Evolutionary conservation across 305 asterid genomes (phyloP), one percentile per base, ranked within the genome.

Genomic region (Fraxinus albicans): DNA sequence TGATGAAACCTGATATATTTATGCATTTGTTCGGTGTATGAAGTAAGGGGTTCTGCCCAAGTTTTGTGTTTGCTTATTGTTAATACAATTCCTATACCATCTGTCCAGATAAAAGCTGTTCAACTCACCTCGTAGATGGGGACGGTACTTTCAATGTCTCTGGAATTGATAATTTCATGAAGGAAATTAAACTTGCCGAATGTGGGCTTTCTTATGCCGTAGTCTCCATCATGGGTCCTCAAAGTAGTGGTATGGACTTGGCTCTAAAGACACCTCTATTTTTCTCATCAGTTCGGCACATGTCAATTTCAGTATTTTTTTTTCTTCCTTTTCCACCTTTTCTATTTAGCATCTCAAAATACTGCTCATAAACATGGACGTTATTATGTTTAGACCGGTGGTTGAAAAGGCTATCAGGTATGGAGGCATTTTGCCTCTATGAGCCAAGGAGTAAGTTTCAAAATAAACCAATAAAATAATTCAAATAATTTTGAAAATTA

Each of bases 161-260:
- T 36, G 99, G 99, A 77, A 42, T 96, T 40, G 99, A 95, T 1
- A 86, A 87, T 50, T 95, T 96, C 85, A 90, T 90, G 90, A 95
- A 91, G 91, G 96, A 94, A 84, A 91, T 90, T 40, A 95, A 90
- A 83, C 89, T 96, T 79, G 90, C 90, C 0, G 98, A 96, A 69
- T 94, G 98, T 84, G 99, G 99, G 78, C 98, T 95, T 85, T 95
- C 99, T 81, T 96, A 96, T 89, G 98, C 97, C 12, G 89, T 96
- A 44, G 98, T 95, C 58, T 95, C 98, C 83, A 96, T 96, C 81
- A 96, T 96, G 99, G 99, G 99, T 44, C 98, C 98, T 77, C 99
- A 94, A 86, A 96, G 99, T 85, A 95, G 99, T 83, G 99, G 99
- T 96, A 91, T 79, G 15, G 42, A 81, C 83, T 79, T 84, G 78